Conservation (phyloP, 2,329 filamentous ascomycete genomes). For the Cladosporium halotolerans region DNA sequence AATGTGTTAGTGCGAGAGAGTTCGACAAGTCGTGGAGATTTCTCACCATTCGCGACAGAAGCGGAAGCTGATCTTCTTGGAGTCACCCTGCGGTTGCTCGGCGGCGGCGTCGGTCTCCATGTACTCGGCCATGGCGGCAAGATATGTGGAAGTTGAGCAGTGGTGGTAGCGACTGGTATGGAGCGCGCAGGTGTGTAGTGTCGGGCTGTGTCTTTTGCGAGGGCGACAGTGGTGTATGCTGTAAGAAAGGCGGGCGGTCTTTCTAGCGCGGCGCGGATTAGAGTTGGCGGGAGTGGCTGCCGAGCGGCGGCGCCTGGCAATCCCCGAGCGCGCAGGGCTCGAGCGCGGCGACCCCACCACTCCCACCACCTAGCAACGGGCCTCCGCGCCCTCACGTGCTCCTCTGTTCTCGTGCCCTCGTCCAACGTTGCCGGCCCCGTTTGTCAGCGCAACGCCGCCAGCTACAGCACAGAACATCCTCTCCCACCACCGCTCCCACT, state of each 20-base stretch:
- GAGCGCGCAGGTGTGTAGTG: background rate
- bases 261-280: constrained; percentile 1
- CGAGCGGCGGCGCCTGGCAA: background rate
- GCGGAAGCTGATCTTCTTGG: constrained; percentile 83
- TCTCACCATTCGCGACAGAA: constrained; percentile 92
- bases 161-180: too few species aligned
- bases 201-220: background rate
- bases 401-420: background rate
- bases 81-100: constrained; percentile 32
- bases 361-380: background rate
- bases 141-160: background rate
- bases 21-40: background rate
- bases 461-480: too few species aligned
- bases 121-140: constrained; percentile 8
- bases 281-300: constrained; percentile 4
- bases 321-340: background rate
- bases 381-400: background rate
- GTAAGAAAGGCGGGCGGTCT: background rate
- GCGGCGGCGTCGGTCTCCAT: constrained; percentile 8
- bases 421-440: background rate
- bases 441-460: background rate
- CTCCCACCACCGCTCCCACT: too few species aligned
- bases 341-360: background rate
- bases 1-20: constrained; percentile 10
- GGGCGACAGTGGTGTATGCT: background rate